Conservation (phyloP, 2,329 filamentous ascomycete genomes). For the Lachnum nothofagi region DNA sequence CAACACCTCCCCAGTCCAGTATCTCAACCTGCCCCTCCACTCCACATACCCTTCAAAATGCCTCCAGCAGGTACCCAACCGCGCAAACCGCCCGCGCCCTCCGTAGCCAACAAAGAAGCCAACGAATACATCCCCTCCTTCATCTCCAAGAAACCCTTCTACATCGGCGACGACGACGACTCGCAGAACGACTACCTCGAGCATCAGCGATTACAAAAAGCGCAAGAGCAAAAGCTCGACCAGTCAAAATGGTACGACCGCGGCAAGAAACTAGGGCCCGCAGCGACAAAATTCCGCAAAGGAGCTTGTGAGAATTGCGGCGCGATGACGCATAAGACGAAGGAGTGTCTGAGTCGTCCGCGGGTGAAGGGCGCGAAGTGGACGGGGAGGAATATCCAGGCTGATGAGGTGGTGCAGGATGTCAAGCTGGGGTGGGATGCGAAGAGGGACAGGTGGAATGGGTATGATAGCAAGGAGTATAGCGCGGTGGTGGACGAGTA, state of each 20-base stretch:
- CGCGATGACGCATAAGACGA: conserved; percentile 91
- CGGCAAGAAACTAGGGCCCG: conserved; percentile 75
- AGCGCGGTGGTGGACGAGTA: conserved; percentile 82
- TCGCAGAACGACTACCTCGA: conserved; percentile 88
- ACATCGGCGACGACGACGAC: conserved; percentile 73
- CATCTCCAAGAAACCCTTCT: conserved; percentile 97
- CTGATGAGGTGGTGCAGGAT: conserved; percentile 81
- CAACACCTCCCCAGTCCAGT: no score
- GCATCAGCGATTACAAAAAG: conserved; percentile 78
- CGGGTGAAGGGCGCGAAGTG: conserved; percentile 85
- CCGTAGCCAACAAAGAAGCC: conserved; percentile 68
- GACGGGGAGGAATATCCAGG: conserved; percentile 89
- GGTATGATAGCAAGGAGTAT: conserved; percentile 89
- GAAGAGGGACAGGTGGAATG: conserved; percentile 96
- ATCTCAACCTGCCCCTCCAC: background rate
- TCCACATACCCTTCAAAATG: conserved; percentile 28
- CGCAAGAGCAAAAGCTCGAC: conserved; percentile 43
- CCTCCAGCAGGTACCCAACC: conserved; percentile 36
- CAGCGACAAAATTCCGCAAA: conserved; percentile 94
- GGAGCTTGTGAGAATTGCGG: conserved; percentile 98
- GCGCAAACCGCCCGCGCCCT: conserved; percentile 30
- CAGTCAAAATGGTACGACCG: conserved; percentile 89
- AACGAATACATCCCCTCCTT: conserved; percentile 98
- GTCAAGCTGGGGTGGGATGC: conserved; percentile 92
- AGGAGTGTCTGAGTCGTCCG: conserved; percentile 85